Base-by-base conservation (phyloP, 306 rosid species). In the Rosa persica region DNA sequence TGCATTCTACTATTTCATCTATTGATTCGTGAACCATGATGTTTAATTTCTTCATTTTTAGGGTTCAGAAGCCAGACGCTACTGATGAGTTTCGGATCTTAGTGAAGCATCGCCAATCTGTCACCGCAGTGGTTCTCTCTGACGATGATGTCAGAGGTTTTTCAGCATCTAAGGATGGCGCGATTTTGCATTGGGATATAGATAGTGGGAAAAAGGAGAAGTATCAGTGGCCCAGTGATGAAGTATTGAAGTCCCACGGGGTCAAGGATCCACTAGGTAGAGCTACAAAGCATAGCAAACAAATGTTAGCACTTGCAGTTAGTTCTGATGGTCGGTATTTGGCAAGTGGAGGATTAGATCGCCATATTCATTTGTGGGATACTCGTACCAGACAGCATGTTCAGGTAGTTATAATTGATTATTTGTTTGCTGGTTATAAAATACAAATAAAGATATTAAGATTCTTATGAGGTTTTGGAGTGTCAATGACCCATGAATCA, bases 361-460 rank as follows among this genome's bases (percentile, higher is more conserved):
- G 97, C n/a, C 99, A 95, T 82, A 72, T 95, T 83, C 99, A 95
- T 91, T 71, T 95, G 73, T 95, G 99, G 99, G 99, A 95, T 85
- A 89, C 93, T 10, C 93, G 99, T 49, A 87, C 97, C 44, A 79
- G 93, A 73, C 93, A 89, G 78, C 98, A 95, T 89, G 72, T 95
- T 83, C 93, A 89, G 98, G 98, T 95, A 67, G 54, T 55, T 77
- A 34, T 72, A 38, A 11, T 67, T 85, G 36, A 27, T 3, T 76
- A 64, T 67, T 46, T 23, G 19, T 55, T 0, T 36, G 30, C 10
- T 49, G 40, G 68, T 72, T 73, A 30, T 80, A 22, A 7, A 73
- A 49, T 27, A 20, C 43, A 48, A 19, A 40, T 20, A 51, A 72
- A 64, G 43, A 64, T 64, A 30, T 64, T 30, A 17, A 52, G 78